Base-by-base conservation (phyloP, 1,284 basidiomycete species). In the Cutaneotrichosporon mucoides region DNA sequence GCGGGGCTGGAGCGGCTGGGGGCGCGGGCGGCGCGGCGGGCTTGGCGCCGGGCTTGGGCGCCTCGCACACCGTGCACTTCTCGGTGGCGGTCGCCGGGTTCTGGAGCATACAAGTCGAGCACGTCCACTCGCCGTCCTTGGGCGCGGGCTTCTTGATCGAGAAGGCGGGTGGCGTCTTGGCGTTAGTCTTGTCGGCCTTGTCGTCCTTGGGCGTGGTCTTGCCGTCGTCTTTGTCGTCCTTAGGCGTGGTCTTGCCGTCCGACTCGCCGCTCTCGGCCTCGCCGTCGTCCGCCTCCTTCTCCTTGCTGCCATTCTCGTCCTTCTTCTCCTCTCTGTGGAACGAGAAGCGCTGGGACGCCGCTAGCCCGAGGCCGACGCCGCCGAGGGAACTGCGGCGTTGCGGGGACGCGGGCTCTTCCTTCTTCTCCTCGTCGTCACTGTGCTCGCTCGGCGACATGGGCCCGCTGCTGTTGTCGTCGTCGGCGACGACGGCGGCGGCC, bases 11-110 rank as follows among this genome's bases (percentile, higher is more conserved):
- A 4, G 34, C 46, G 13, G 24, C 37, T 1, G 57, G 53, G 0
- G 24, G 24, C 24, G 24, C 24, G 24, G 24, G 24, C 24, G 24
- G 24, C 24, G 42, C 53, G 3, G 58, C 44, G 10, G 53, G 15
- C 41, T 58, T 51, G 37, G 59, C 56, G 37, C 60, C 56, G 12
- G 61, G 72, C 16, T 77, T 72, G 0, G 80, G 79, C 1, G 49
- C 12, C 34, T 48, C 46, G 46, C 46, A 48, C 9, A 40, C 38
- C 8, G 38, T 40, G 38, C 44, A 46, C 16, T 46, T 46, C 24
- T 13, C 24, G 15, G 44, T 46, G 2, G 49, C 49, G 16, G 13
- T 51, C 5, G 49, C 16, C 3, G 49, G 49, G 16, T 51, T 51
- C 49, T 51, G n/a, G 15, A 46, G 24, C 44, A 46, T 46, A 15